Evolutionary conservation across 106 monocot species (phyloP).

Genomic region (Phalaenopsis equestris): DNA sequence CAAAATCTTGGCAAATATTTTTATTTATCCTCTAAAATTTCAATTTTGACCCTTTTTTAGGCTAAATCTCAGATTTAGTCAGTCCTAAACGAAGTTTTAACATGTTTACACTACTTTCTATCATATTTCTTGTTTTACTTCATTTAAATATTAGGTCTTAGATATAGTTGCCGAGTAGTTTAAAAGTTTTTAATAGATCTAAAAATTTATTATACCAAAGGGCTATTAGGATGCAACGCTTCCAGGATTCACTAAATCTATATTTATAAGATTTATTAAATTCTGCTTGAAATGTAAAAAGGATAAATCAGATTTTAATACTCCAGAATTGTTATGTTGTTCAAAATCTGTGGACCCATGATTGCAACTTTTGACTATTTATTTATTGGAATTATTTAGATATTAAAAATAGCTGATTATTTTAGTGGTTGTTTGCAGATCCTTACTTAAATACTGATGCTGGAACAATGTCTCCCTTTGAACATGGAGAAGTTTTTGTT

Average conservation of each 20-base stretch:
- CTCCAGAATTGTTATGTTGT: not conserved
- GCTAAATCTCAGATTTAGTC: no score
- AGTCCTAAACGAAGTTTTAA: no score
- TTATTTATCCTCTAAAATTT: no score
- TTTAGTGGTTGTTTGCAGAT: constrained; percentile 8
- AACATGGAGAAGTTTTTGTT: constrained; percentile 24
- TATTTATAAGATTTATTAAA: no score
- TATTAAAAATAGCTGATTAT: not conserved
- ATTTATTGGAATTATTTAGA: not conserved
- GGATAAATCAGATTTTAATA: not conserved
- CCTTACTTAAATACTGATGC: constrained; percentile 23
- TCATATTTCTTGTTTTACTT: no score
- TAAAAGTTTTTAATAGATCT: not conserved
- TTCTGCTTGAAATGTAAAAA: no score
- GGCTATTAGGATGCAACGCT: no score
- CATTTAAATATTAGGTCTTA: not conserved
- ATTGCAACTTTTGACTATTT: not conserved
- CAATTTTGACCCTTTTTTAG: no score
- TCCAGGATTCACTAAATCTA: no score
- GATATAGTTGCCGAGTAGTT: not conserved
- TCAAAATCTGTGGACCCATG: not conserved
- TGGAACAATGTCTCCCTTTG: constrained; percentile 24
- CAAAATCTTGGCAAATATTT: no score
- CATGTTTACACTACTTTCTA: no score
- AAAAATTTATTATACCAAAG: no score